Base-by-base conservation (phyloP, 768 basidiomycete species). In the Lactifluus rugatus region DNA sequence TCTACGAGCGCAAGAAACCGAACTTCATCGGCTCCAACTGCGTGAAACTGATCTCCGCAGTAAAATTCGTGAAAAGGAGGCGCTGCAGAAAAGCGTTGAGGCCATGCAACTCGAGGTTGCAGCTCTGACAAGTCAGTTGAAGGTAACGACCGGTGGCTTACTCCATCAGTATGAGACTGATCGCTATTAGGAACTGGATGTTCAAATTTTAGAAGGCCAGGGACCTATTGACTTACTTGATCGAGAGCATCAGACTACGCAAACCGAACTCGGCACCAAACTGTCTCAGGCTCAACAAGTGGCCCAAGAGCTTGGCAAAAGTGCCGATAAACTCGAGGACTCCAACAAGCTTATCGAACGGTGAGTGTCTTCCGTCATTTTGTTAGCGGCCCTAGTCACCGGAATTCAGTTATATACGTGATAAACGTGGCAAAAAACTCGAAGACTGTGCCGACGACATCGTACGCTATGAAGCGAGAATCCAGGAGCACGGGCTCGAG, bases 181-280 rank as follows among this genome's bases (percentile, higher is more conserved):
- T 46, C 9, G 39, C 26, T 10, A 37, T 23, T 48, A 92, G 89
- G 84, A 81, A 47, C 67, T 85, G 23, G 87, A 90, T 36, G 68
- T 63, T 2, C 81, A 77, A 65, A 81, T 89, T 42, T 66, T 73
- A 11, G 80, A 82, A 53, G 81, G 82, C 17, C 78, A 83, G 62
- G 79, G 73, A 2, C 87, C 87, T 1, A 85, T 89, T 36, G 77
- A 83, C 46, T 72, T 72, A 17, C 75, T 90, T 45, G 81, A 87
- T 57, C 73, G 72, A 46, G 79, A 82, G 49, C 74, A 82, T 58
- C 73, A 77, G 56, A 73, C 73, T 46, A 63, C 69, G 1, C 79
- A 85, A 63, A 70, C 70, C 7, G 82, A 82, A 41, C 63, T 83
- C 55, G 78, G 76, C 57, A 65, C 66, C 5, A 79, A 75, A 63